phyloP scores from a whole-genome alignment of 306 rosid species.

The Dryas octopetala region DNA sequence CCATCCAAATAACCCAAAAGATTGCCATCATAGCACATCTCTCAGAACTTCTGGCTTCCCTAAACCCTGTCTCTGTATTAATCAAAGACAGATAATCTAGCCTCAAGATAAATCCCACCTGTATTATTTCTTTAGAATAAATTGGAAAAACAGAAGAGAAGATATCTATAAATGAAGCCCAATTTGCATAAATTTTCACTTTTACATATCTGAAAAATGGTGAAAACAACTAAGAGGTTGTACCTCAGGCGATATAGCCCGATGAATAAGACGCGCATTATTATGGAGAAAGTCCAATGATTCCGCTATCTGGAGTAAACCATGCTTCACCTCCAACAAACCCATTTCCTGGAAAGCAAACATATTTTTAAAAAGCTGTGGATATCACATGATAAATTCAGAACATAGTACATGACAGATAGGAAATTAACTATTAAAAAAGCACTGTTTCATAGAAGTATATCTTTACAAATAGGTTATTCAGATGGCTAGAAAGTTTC shows the following conservation, averaged over 20 bases:
- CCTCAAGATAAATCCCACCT: neutral
- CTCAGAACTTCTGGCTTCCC: too few relatives aligned
- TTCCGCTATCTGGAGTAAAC: constrained; percentile 93
- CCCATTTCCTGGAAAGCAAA: constrained; percentile 73
- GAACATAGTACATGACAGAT: neutral
- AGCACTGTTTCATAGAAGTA: neutral
- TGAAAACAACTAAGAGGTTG: neutral
- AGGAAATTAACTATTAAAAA: neutral
- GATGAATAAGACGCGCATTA: constrained; percentile 88
- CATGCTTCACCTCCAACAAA: constrained; percentile 92
- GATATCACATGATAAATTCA: neutral
- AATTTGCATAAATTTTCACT: neutral
- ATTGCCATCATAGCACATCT: too few relatives aligned
- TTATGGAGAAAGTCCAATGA: constrained; percentile 90
- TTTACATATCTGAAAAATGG: neutral
- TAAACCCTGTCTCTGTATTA: too few relatives aligned
- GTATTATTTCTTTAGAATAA: neutral
- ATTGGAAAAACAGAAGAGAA: constrained; percentile 1
- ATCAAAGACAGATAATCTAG: neutral
- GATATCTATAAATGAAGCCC: neutral
- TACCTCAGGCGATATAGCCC: constrained; percentile 95
- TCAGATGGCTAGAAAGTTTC: neutral
- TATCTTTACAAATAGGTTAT: neutral
- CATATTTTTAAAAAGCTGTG: constrained; percentile 1
- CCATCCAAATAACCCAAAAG: too few relatives aligned